These are phyloP conservation scores for Globisporangium cylindrosporum DNA, from an alignment of 352 stramenopile genomes.

Conservation along the genomic window DNA sequence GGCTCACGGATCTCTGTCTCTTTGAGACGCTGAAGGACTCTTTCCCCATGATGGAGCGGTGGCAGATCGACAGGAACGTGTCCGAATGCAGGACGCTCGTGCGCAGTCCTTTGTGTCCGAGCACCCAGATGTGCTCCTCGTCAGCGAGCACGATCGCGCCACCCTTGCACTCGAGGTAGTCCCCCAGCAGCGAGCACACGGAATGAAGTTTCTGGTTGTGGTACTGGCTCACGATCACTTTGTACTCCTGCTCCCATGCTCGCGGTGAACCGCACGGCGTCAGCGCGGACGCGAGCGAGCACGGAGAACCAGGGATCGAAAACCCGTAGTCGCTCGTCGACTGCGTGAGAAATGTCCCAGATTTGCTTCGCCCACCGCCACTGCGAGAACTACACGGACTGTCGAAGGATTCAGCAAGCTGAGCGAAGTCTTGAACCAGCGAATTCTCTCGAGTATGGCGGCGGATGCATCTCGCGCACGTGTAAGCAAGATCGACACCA, in stretches of 20 bases:
- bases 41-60: slow-evolving; percentile 37
- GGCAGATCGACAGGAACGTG: slow-evolving; percentile 60
- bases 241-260: slow-evolving; percentile 29
- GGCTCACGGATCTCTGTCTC: slow-evolving; percentile 17
- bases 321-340: slow-evolving; percentile 7
- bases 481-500: slow-evolving; percentile 65
- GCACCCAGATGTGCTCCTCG: slow-evolving; percentile 58
- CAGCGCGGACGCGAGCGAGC: slow-evolving; percentile 37
- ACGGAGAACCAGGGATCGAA: slow-evolving; percentile 4
- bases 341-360: slow-evolving; percentile 11
- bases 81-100: slow-evolving; percentile 46
- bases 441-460: slow-evolving; percentile 45
- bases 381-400: slow-evolving; percentile 21
- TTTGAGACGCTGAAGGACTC: slow-evolving; percentile 48
- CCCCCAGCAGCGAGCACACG: slow-evolving; percentile 57
- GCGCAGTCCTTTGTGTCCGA: slow-evolving; percentile 57
- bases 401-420: slow-evolving; percentile 38
- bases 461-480: slow-evolving; percentile 57
- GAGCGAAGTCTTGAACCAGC: slow-evolving; percentile 42
- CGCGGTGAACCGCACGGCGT: slow-evolving; percentile 31
- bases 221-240: slow-evolving; percentile 73
- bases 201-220: slow-evolving; percentile 70
- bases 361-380: not conserved
- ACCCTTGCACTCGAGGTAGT: slow-evolving; percentile 72
- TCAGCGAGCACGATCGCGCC: slow-evolving; percentile 64